Evolutionary conservation across 2,329 filamentous ascomycete genomes (phyloP), one percentile per base, ranked within the genome.

Genomic region (Curvularia lunata): DNA sequence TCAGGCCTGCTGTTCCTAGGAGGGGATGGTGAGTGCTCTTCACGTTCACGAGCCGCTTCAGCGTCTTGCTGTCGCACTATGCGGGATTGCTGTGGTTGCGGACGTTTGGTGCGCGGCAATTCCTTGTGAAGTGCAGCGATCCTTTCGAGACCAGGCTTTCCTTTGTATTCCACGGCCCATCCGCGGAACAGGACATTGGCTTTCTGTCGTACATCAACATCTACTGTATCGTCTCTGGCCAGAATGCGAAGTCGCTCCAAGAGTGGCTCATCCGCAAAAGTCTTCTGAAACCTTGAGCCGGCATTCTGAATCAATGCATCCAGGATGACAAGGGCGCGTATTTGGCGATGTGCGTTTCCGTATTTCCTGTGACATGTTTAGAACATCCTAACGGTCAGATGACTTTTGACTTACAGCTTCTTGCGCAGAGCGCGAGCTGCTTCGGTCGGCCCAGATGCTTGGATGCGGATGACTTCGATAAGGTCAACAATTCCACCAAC

Each of bases 241-340:
- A 94, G 90, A 32, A 98, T 88, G 21, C 95, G 88, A 51, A 99
- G 83, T 23, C 95, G 90, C 78, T 99, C 95, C 2, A 99, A 85
- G 38, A 99, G 82, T 28, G 93, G 91, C 74, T 97, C 93, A 70
- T 99, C 94, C 9, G 88, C 91, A 75, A 98, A 97, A 16, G 86
- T 85, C 48, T 91, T 87, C 77, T 97, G 91, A 73, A 98, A 97
- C 12, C 89, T 86, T 12, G 89, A 84, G 1, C 94, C 94, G 2
- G 92, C 93, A 79, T 99, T 99, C 73, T 97, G 91, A 59, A 99
- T 95, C 38, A 99, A 83, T 41, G 91, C 93, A 75, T 99, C 95
- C 1, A 99, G 85, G 48, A 99, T 88, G 10, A 90, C 89, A 21
- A 99, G 85, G 34, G 95, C 91, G 58, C 95, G 87, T 32, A 98